These are phyloP conservation scores for Populus deltoides DNA, from an alignment of 345 rosid genomes.

Conservation along the genomic window DNA sequence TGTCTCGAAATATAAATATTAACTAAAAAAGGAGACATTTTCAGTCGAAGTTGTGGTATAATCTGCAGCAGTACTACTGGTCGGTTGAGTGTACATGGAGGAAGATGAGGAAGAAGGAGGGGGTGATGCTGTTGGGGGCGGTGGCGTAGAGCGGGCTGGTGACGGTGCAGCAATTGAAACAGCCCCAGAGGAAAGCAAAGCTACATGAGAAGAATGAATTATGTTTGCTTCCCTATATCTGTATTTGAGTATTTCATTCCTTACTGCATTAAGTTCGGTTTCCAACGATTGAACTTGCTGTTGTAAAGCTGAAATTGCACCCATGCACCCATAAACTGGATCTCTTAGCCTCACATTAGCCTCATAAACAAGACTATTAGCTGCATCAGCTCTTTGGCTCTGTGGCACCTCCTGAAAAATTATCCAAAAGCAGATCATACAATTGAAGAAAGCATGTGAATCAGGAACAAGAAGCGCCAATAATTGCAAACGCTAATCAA, in stretches of 20 bases:
- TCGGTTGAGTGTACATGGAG: slow-evolving; percentile 49
- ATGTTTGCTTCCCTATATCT: slow-evolving; percentile 65
- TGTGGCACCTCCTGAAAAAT: slow-evolving; percentile 73
- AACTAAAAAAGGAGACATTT: slow-evolving; percentile 70
- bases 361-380: slow-evolving; percentile 89
- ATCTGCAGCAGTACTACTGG: slow-evolving; percentile 28
- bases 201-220: slow-evolving; percentile 47
- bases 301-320: slow-evolving; percentile 87
- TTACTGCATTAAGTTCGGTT: slow-evolving; percentile 67
- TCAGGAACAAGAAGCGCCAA: neutral
- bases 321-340: slow-evolving; percentile 97
- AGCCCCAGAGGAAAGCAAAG: slow-evolving; percentile 50
- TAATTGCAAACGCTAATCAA: neutral
- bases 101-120: slow-evolving; percentile 49
- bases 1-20: slow-evolving; percentile 17
- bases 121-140: slow-evolving; percentile 32
- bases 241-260: slow-evolving; percentile 76
- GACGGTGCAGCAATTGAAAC: slow-evolving; percentile 58
- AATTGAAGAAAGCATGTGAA: neutral
- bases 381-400: slow-evolving; percentile 78
- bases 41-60: slow-evolving; percentile 63
- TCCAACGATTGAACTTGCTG: slow-evolving; percentile 85
- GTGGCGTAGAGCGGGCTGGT: slow-evolving; percentile 30
- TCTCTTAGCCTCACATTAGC: slow-evolving; percentile 95
- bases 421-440: neutral